Base-by-base conservation (phyloP, 1,139 yeast genomes). In the Geotrichum fermentans region DNA sequence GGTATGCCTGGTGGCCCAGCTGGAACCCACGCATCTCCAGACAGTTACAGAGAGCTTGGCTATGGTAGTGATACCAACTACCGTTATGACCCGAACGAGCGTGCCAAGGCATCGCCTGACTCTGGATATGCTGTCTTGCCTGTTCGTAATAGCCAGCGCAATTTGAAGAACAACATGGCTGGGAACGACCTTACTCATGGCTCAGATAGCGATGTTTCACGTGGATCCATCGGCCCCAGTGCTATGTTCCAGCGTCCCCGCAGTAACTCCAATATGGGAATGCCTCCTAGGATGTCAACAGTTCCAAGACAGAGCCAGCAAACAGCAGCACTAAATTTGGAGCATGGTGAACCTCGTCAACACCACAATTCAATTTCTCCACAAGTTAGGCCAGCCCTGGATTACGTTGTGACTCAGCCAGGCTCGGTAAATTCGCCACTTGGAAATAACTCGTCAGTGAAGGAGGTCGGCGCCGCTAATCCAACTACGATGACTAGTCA, bases 1-100 rank as follows among this genome's bases (percentile, higher is more conserved):
- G 49, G 47, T 5, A 47, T 47, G 50, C 52, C 50, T 20, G 52
- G 50, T 13, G 48, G 47, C 2, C 36, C 41, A 11, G 37, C 47
- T 36, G 37, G 29, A 13, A 14, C 21, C 33, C 28, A 6, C 28
- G 28, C 28, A 11, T 36, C 28, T 5, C 32, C 47, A 5, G 41
- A 36, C 16, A 40, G 32, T 33, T 47, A 40, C 29, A 37, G 36
- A 22, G 47, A 47, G 21, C 40, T 39, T 30, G 48, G 35, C 2
- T 46, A 40, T 32, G 47, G 47, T 11, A 32, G 41, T 21, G 48
- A 48, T 21, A 21, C 43, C 26, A 41, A 40, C 8, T 49, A 49
- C 42, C 33, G 47, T 11, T 42, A 45, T 30, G 49, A 45, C 11
- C 40, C 44, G n/a, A 29, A 37, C 17, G 47, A 37, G 14, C 26